A percentile compares a stretch with the other conserved stretches of the same genome.
Evolutionary conservation across 352 stramenopile species (phyloP).

Genomic region (Phytophthora nicotianae): DNA sequence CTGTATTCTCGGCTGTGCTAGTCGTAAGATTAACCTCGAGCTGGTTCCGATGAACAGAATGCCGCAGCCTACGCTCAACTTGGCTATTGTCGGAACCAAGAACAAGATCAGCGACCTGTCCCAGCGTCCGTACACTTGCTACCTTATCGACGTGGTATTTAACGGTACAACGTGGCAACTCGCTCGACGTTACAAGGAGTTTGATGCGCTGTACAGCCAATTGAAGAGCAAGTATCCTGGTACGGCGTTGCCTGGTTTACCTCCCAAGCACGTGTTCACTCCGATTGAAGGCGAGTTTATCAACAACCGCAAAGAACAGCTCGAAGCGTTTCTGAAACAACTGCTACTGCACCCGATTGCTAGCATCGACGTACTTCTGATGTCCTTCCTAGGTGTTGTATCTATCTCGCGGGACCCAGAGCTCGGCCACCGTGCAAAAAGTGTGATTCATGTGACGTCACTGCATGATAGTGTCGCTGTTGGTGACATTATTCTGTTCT

Average conservation of each 20-base stretch:
- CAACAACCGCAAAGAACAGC: conserved; percentile 55
- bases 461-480: conserved; percentile 71
- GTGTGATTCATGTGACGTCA: conserved; percentile 75
- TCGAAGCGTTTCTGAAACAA: conserved; percentile 70
- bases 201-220: conserved; percentile 41
- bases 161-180: conserved; percentile 77
- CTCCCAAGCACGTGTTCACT: conserved; percentile 73
- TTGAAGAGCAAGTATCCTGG: conserved; percentile 50
- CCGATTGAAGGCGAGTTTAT: conserved; percentile 70
- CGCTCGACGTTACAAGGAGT: conserved; percentile 73
- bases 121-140: conserved; percentile 69
- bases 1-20: conserved; percentile 44
- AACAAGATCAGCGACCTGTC: conserved; percentile 84
- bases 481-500: conserved; percentile 86
- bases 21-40: conserved; percentile 36
- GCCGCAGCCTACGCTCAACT: conserved; percentile 64
- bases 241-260: conserved; percentile 47
- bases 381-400: conserved; percentile 81
- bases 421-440: conserved; percentile 61
- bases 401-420: conserved; percentile 70
- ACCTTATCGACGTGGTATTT: conserved; percentile 74
- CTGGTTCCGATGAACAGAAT: conserved; percentile 55
- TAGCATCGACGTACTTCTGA: conserved; percentile 64
- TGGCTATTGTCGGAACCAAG: conserved; percentile 68
- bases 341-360: conserved; percentile 53